Evolutionary conservation across 73 alveolate genomes (phyloP), one percentile per base, ranked within the genome.

Genomic region (Tetrahymena borealis): DNA sequence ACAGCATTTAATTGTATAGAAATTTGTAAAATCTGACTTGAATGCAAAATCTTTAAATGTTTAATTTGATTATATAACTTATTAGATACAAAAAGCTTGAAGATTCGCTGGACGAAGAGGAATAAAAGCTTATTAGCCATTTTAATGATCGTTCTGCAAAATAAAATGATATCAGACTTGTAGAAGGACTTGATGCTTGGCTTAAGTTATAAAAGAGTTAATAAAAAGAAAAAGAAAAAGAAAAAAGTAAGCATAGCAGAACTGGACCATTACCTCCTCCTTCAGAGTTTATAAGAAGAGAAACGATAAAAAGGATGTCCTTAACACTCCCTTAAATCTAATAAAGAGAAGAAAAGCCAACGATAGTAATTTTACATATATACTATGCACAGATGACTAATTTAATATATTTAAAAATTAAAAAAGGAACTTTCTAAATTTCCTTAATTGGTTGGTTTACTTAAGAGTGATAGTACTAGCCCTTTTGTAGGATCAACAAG

Each of bases 91-190:
- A 60, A 60, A 60, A 60, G 10, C 85, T 60, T 60, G 85, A 60
- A 60, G 85, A 60, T 60, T 60, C 85, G 85, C 85, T 60, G 85
- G 85, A 60, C 38, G 85, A 60, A 60, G 85, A 60, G 13, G 85
- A 60, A 60, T 60, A 60, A 60, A 60, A 60, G 13, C 85, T 60
- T 60, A 60, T 60, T 1, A 20, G 35, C 85, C 85, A 60, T n/a
- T 60, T 60, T 35, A 60, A 60, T n/a, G 85, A 60, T 60, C n/a
- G 85, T 6, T 2, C 85, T 60, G n/a, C 85, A 24, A 60, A 60
- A n/a, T n/a, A 60, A 60, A 60, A 60, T 60, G 85, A 60, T 15
- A 60, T 60, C 10, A 60, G 28, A 60, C 85, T 60, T 18, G 85
- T 60, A 7, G 85, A 60, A 9, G 85, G 85, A 24, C 35, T 60